A percentile compares a stretch with the other conserved stretches of the same genome.
These are phyloP conservation scores for Melanogaster broomeanus DNA, from an alignment of 768 basidiomycete genomes.

Conservation along the genomic window DNA sequence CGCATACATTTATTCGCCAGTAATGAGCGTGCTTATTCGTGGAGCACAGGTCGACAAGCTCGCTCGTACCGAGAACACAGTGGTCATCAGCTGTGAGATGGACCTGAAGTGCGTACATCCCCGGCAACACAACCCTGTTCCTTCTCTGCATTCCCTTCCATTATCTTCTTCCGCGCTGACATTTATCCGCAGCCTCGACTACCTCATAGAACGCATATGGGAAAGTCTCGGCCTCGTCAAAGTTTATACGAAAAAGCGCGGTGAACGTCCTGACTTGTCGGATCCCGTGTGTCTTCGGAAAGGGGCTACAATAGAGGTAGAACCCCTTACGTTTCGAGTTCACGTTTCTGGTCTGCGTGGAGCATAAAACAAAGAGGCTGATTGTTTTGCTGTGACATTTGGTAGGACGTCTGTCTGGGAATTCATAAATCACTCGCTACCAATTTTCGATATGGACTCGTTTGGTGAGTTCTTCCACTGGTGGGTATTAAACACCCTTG, in stretches of 20 bases:
- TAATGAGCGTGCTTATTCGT: not conserved
- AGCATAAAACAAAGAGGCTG: not conserved
- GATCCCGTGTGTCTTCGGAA: slow-evolving; percentile 91
- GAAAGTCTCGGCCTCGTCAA: slow-evolving; percentile 80
- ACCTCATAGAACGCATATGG: slow-evolving; percentile 78
- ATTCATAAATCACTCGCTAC: slow-evolving; percentile 87
- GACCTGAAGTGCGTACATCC: slow-evolving; percentile 69
- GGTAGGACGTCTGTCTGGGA: slow-evolving; percentile 84
- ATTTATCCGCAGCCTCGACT: slow-evolving; percentile 51
- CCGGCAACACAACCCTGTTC: not conserved
- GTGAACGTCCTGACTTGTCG: slow-evolving; percentile 86
- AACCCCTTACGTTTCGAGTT: not conserved
- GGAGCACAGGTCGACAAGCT: slow-evolving; percentile 69
- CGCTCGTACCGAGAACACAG: slow-evolving; percentile 76
- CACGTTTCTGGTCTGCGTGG: no score
- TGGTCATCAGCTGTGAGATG: slow-evolving; percentile 98
- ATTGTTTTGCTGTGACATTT: not conserved
- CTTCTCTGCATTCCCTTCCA: slow-evolving; percentile 5
- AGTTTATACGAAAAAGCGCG: slow-evolving; percentile 97
- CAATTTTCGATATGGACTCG: slow-evolving; percentile 93
- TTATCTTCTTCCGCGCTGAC: not conserved
- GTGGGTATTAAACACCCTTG: not conserved
- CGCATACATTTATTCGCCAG: not conserved
- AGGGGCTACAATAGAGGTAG: slow-evolving; percentile 91
- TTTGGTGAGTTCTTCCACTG: slow-evolving; percentile 62